Conservation (phyloP, 257 asterid species). For the Primulina tabacum region DNA sequence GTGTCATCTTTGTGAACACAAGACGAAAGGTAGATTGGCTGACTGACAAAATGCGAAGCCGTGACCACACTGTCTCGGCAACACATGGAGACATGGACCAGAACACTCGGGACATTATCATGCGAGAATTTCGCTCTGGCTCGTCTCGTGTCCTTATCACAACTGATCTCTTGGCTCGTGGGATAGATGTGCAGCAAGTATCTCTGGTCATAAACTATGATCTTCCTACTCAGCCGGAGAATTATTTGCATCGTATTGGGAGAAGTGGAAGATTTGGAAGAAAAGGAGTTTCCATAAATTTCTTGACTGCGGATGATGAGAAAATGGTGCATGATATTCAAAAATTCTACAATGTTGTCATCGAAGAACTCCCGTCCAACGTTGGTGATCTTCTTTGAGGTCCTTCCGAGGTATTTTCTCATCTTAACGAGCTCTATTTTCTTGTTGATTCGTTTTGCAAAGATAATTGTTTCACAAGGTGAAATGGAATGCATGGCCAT, state of each 20-base stretch:
- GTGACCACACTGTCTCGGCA: conserved; percentile 38
- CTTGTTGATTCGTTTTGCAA: conserved; percentile 12
- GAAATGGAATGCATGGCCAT: conserved; percentile 1
- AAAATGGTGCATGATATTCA: conserved; percentile 56
- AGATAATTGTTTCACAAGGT: background rate
- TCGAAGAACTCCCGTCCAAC: conserved; percentile 61
- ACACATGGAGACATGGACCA: conserved; percentile 75
- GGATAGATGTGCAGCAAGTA: conserved; percentile 65
- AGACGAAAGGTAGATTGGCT: conserved; percentile 68
- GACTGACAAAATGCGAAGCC: conserved; percentile 54
- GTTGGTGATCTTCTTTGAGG: conserved; percentile 56
- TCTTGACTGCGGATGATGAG: conserved; percentile 52
- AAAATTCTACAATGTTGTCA: conserved; percentile 54
- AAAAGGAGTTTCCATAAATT: conserved; percentile 59
- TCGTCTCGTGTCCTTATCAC: conserved; percentile 64
- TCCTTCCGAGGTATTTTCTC: background rate
- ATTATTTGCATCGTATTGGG: conserved; percentile 63
- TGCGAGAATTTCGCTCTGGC: conserved; percentile 64
- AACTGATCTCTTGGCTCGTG: conserved; percentile 67
- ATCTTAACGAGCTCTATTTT: background rate
- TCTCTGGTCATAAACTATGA: conserved; percentile 65
- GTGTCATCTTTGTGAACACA: conserved; percentile 65
- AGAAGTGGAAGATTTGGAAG: conserved; percentile 68
- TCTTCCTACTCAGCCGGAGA: conserved; percentile 66
- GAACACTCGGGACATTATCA: conserved; percentile 60